Conservation (phyloP, 345 rosid genomes). For the Citrus sp. region DNA sequence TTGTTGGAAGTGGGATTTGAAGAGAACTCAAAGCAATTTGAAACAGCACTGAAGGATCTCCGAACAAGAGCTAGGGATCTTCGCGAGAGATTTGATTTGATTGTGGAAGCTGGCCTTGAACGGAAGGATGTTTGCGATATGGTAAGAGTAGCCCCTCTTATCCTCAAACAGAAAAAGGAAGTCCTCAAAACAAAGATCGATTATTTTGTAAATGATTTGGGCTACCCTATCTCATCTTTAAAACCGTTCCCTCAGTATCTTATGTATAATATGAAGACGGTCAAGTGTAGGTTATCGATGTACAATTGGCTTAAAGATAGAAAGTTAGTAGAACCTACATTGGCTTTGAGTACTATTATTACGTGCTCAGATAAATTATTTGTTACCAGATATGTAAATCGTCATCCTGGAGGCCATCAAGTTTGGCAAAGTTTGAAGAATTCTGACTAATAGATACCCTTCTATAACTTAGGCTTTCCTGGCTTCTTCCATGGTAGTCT, state of each 20-base stretch:
- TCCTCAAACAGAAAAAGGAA: slow-evolving; percentile 55
- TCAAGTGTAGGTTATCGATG: slow-evolving; percentile 54
- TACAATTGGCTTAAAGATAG: slow-evolving; percentile 64
- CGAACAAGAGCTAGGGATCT: slow-evolving; percentile 64
- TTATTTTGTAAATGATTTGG: slow-evolving; percentile 44
- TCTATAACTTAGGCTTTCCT: neutral
- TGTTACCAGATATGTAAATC: slow-evolving; percentile 36
- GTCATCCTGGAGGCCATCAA: slow-evolving; percentile 58
- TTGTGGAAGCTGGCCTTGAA: slow-evolving; percentile 62
- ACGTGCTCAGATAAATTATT: slow-evolving; percentile 42
- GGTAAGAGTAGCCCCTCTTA: slow-evolving; percentile 57
- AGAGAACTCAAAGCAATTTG: slow-evolving; percentile 40
- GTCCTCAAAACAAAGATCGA: slow-evolving; percentile 50
- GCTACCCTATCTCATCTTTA: slow-evolving; percentile 48
- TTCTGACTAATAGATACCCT: neutral
- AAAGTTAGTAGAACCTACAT: slow-evolving; percentile 27
- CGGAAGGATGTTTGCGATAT: slow-evolving; percentile 47
- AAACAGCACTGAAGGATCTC: slow-evolving; percentile 43
- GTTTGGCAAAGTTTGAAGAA: slow-evolving; percentile 61
- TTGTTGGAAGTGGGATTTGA: slow-evolving; percentile 54
- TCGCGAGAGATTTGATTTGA: slow-evolving; percentile 72
- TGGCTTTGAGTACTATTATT: slow-evolving; percentile 47
- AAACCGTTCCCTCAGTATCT: slow-evolving; percentile 52
- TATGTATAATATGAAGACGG: slow-evolving; percentile 43
- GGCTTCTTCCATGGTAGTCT: neutral